phyloP scores from a whole-genome alignment of 140 eudicot genomes.

The Erigeron philadelphicus region DNA sequence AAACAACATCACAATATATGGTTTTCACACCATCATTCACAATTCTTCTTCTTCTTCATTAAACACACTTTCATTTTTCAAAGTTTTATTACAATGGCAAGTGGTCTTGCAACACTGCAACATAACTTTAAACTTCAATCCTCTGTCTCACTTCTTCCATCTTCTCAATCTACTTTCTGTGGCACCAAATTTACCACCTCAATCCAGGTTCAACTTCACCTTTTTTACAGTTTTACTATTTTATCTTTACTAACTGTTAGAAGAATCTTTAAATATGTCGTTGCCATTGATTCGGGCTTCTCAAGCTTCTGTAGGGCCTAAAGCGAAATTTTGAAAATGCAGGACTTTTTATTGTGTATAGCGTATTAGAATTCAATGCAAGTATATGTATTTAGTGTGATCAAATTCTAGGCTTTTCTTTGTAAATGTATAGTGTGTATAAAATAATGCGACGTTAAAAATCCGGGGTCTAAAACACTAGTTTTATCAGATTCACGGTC shows the following conservation, averaged over 20 bases:
- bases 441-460: too few relatives aligned
- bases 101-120: conserved; percentile 43
- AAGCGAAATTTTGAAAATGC: too few relatives aligned
- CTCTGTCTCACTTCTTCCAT: conserved; percentile 60
- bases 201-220: conserved; percentile 49
- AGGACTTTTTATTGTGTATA: too few relatives aligned
- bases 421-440: too few relatives aligned
- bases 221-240: conserved; percentile 15
- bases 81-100: conserved; percentile 42
- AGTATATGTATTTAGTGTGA: too few relatives aligned
- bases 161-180: conserved; percentile 75
- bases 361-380: too few relatives aligned
- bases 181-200: conserved; percentile 65
- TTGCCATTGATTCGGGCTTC: too few relatives aligned
- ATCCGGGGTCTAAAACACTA: too few relatives aligned
- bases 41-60: conserved; percentile 17
- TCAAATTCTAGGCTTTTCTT: too few relatives aligned
- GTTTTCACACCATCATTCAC: conserved; percentile 10
- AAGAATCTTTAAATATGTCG: not conserved
- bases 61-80: conserved; percentile 1
- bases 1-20: conserved; percentile 25
- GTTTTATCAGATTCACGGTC: not conserved
- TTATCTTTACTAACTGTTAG: not conserved
- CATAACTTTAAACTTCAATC: conserved; percentile 45
- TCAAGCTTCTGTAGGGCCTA: too few relatives aligned